Base-by-base conservation (phyloP, 768 basidiomycete species). In the Lactifluus subvellereus region DNA sequence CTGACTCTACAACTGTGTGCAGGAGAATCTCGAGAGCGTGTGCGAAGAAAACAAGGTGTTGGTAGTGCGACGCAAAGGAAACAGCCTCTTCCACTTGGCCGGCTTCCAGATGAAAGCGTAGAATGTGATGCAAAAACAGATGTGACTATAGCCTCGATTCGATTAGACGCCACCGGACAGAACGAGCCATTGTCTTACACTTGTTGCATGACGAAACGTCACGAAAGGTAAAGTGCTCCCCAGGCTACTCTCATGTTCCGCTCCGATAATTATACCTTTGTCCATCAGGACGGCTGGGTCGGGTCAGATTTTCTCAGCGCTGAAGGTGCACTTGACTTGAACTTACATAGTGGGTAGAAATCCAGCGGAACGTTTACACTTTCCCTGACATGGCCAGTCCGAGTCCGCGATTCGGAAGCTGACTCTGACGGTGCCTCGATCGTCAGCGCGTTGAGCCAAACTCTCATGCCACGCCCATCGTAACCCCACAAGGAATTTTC, bases 401-500 rank as follows among this genome's bases (percentile, higher is more conserved):
- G n/a, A n/a, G n/a, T n/a, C 71, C 45, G 77, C 76, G 66, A 70
- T 40, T 55, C 59, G 43, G 78, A 74, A 18, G 72, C 68, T 8
- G 69, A 70, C 51, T 76, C 72, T 42, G 68, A 68, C 18, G 72
- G 70, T 61, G 76, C 77, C 72, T 98, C 96, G 60, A 99, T 91
- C 1, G 92, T 85, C 54, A 99, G 79, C 4, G 96, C 96, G 72
- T 98, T 95, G 30, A 99, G 77, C 97, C 97, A 99, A 16, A 98
- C 86, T 35, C 94, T 79, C 68, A 99, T 88, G 10, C 85, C 85
- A 63, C 84, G 80, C 3, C 94, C 96, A 67, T 98, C 96, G 73
- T 92, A 99, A 1, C 88, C 96, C 96, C 96, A 99, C 22, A 99
- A 78, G 6, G 95, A 98, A 75, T 99, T 99, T 72, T 98, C 96